Base-by-base conservation (phyloP, 495 filamentous ascomycete genomes). In the Penicillium bovifimosum region DNA sequence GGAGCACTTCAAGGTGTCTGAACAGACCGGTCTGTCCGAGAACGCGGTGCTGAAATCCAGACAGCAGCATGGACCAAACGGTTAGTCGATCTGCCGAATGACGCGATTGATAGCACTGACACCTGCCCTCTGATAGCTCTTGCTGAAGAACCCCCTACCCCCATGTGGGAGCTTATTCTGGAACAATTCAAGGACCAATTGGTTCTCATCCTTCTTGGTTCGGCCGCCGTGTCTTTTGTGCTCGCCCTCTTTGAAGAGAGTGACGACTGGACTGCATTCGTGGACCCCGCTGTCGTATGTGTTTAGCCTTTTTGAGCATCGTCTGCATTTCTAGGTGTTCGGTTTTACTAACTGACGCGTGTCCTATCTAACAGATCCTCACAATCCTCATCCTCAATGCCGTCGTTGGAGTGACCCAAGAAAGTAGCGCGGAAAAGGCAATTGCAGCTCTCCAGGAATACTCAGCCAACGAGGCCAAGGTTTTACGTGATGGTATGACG, bases 171-270 rank as follows among this genome's bases (percentile, higher is more conserved):
- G 68, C 83, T 99, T 53, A 86, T 99, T 36, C 77, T 97, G 46
- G 95, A 99, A 69, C 95, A 99, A 70, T 99, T 99, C 78, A 96
- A 99, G 72, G 95, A 99, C 65, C 95, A 99, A 70, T 80, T 99
- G 2, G 95, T 99, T 48, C 80, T 99, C 48, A 99, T 99, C 61
- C 80, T 99, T 4, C 76, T 99, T 42, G 93, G 83, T 38, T 96
- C 91, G 13, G 95, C 95, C 5, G 89, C 81, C n/a, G 81, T 99
- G 38, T 97, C 95, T 2, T 97, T 99, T 58, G 81, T 93, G 17
- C 73, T 99, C 44, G 95, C 95, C 40, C 78, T 99, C 10, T 93
- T 97, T 57, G 95, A 97, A 68, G 89, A 91, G 41, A 87, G 85
- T 41, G 88, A 90, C 49, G 93, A 87, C 50, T 95, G 90, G 90